Base-by-base conservation (phyloP, 2,329 filamentous ascomycete genomes). In the Penicillium sp. region DNA sequence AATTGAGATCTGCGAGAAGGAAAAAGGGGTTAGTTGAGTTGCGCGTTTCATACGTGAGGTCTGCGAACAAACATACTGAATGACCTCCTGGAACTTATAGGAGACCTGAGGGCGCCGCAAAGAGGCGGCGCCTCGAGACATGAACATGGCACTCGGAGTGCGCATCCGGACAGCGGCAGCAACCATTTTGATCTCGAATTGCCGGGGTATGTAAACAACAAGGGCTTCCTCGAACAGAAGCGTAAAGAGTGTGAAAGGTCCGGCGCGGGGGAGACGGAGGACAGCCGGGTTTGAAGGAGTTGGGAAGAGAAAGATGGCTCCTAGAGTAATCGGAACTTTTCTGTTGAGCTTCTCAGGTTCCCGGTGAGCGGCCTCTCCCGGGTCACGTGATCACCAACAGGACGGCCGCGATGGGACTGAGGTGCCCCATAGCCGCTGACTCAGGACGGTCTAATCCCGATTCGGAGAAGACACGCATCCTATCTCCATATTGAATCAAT, bases 181-280 rank as follows among this genome's bases (percentile, higher is more conserved):
- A 68, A 78, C 77, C 78, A 81, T 82, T 66, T 70, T 75, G 69
- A 61, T 56, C 43, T 45, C 45, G 45, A 54, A 57, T 57, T 62
- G 60, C 62, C 62, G 51, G 58, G 54, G 41, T 55, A 49, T 56
- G 50, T 46, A 39, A 39, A 48, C 50, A 53, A 54, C 45, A 57
- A 51, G 38, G 51, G 52, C 46, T 43, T 32, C 60, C 62, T 57
- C 54, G 35, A 56, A 49, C 48, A 57, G 52, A 46, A 53, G 32
- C 47, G 56, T 40, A 47, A 43, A 51, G 49, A 52, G 49, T 52
- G 32, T 18, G 50, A 47, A 51, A 51, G 42, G 35, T 53, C 53
- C 56, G 48, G 48, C 53, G 40, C 49, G 39, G 42, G 46, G 46
- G 46, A 49, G 52, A 58, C 50, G 53, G 25, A 54, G 48, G 46